Percentiles rank a stretch among this genome's conserved stretches.
Evolutionary conservation across 495 filamentous ascomycete species (phyloP).

Genomic region (Margaritispora aquatica): DNA sequence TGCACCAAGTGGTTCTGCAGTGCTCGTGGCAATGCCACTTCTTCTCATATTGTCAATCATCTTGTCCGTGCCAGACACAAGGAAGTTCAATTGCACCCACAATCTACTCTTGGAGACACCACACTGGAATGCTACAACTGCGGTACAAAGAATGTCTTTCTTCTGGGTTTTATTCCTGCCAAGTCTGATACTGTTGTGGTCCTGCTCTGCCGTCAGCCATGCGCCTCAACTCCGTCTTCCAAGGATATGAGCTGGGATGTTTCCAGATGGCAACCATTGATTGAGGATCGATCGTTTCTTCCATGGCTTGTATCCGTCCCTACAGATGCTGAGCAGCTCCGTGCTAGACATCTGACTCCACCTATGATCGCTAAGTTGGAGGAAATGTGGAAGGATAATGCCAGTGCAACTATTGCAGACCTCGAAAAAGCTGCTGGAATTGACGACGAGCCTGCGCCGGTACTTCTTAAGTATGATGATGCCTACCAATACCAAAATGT

Average conservation of each 20-base stretch:
- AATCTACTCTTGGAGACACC: constrained; percentile 93
- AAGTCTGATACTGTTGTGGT: constrained; percentile 99
- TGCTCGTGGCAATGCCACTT: constrained; percentile 91
- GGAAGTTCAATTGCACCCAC: constrained; percentile 94
- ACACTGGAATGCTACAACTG: constrained; percentile 99
- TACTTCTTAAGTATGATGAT: constrained; percentile 92
- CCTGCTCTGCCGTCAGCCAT: constrained; percentile 92
- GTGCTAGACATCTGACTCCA: constrained; percentile 86
- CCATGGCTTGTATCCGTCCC: constrained; percentile 89
- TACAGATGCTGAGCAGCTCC: constrained; percentile 91
- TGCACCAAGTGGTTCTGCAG: constrained; percentile 99
- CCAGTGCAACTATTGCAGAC: constrained; percentile 82
- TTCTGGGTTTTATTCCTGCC: constrained; percentile 99
- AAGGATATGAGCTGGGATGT: constrained; percentile 99
- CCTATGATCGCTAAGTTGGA: constrained; percentile 96
- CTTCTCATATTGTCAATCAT: constrained; percentile 97
- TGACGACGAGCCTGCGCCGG: constrained; percentile 91
- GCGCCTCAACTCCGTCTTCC: constrained; percentile 87
- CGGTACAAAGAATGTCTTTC: constrained; percentile 97
- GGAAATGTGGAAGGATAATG: constrained; percentile 98
- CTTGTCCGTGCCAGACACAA: constrained; percentile 96
- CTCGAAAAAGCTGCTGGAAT: constrained; percentile 89
- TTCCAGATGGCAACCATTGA: constrained; percentile 94
- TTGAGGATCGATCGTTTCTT: constrained; percentile 93
- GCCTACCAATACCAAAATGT: constrained; percentile 99